Evolutionary conservation across 2,329 filamentous ascomycete genomes (phyloP).

Genomic region (Talaromyces sp.): DNA sequence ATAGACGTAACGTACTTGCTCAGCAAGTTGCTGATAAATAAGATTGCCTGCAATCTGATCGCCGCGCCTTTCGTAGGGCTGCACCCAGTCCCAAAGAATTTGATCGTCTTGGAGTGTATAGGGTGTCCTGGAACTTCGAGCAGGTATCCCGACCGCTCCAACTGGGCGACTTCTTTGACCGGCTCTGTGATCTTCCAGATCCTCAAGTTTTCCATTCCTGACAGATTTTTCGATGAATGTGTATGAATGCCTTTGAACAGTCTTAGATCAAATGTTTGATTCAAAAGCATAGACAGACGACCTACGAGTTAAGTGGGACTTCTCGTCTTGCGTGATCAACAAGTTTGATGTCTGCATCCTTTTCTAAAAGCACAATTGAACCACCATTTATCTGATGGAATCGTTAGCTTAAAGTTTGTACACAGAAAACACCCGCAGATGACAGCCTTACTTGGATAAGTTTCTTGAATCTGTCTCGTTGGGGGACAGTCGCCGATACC

Average conservation of each 20-base stretch:
- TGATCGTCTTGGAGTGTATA: slow-evolving; percentile 47
- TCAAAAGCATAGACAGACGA: background rate
- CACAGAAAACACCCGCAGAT: background rate
- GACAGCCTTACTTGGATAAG: slow-evolving; percentile 41
- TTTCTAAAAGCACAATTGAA: slow-evolving; percentile 51
- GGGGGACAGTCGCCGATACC: slow-evolving; percentile 54
- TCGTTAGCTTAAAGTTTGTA: background rate
- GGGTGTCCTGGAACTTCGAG: slow-evolving; percentile 30
- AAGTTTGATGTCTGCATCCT: slow-evolving; percentile 56
- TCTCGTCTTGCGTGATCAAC: slow-evolving; percentile 56
- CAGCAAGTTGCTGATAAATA: slow-evolving; percentile 45
- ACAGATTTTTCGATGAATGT: slow-evolving; percentile 57
- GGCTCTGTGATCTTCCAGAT: slow-evolving; percentile 47
- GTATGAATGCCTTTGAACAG: slow-evolving; percentile 50
- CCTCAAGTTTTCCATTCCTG: slow-evolving; percentile 45
- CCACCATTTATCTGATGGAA: slow-evolving; percentile 52
- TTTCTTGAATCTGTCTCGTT: slow-evolving; percentile 48
- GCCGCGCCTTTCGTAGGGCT: slow-evolving; percentile 31
- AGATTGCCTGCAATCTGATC: slow-evolving; percentile 39
- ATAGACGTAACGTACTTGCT: slow-evolving; percentile 28
- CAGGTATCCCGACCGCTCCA: slow-evolving; percentile 39
- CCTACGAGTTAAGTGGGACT: slow-evolving; percentile 49
- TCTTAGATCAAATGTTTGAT: background rate
- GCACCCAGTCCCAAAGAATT: slow-evolving; percentile 44
- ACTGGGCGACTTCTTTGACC: slow-evolving; percentile 48